phyloP scores from a whole-genome alignment of 2,329 filamentous ascomycete species.

The Endocalyx cinctus region DNA sequence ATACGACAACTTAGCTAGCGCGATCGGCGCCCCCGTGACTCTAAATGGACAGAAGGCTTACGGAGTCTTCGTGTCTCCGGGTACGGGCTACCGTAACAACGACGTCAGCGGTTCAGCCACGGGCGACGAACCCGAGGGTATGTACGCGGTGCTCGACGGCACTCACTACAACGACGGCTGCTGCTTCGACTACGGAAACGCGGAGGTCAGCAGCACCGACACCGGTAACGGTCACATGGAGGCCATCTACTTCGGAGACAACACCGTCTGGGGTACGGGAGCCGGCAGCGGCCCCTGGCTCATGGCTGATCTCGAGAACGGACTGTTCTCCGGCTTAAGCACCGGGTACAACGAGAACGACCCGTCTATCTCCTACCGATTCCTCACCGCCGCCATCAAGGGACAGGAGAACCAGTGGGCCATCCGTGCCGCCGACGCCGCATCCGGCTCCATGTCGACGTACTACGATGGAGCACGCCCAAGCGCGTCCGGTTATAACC shows the following conservation, averaged over 20 bases:
- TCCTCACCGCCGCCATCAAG: conserved; percentile 54
- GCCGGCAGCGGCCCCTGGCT: conserved; percentile 59
- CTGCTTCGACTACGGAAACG: conserved; percentile 57
- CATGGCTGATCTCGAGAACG: conserved; percentile 66
- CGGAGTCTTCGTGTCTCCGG: conserved; percentile 57
- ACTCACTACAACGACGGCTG: conserved; percentile 54
- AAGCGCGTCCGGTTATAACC: conserved; percentile 46
- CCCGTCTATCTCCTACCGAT: conserved; percentile 49
- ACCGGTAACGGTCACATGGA: conserved; percentile 65
- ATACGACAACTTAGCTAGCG: conserved; percentile 56
- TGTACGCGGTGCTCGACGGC: conserved; percentile 57
- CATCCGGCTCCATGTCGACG: conserved; percentile 49
- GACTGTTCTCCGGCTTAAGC: conserved; percentile 54
- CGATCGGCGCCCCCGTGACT: conserved; percentile 56
- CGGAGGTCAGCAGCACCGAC: conserved; percentile 46
- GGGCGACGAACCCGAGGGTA: conserved; percentile 52
- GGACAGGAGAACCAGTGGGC: conserved; percentile 54
- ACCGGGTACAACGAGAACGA: conserved; percentile 44
- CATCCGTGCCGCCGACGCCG: conserved; percentile 53
- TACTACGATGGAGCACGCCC: conserved; percentile 57
- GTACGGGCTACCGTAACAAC: conserved; percentile 61
- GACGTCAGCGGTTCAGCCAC: conserved; percentile 45
- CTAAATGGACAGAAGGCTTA: conserved; percentile 59
- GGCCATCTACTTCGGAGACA: conserved; percentile 60
- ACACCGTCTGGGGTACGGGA: conserved; percentile 51